Evolutionary conservation across 768 basidiomycete genomes (phyloP).

Genomic region (Gelatoporia subvermispora): DNA sequence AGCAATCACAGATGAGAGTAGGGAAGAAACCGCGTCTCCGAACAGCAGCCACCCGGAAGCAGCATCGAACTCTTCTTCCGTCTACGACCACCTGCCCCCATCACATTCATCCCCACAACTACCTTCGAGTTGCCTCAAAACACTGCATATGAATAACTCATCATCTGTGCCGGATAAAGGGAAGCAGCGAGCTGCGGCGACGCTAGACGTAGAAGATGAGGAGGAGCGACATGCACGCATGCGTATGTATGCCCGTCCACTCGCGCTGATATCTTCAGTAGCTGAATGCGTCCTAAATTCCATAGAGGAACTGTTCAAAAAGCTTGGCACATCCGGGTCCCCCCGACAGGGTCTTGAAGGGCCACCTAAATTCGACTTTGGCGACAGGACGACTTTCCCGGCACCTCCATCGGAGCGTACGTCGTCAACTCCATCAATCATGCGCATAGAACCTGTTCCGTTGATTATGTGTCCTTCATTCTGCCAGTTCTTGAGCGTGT

Average conservation of each 20-base stretch:
- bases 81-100: too few relatives aligned
- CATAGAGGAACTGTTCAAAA: neutral
- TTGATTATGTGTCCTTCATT: neutral
- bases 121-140: too few relatives aligned
- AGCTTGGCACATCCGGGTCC: neutral
- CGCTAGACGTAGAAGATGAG: constrained; percentile 17
- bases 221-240: constrained; percentile 17
- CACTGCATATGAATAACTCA: too few relatives aligned
- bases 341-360: neutral
- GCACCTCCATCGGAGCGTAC: constrained; percentile 47
- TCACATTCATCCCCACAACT: too few relatives aligned
- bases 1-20: too few relatives aligned
- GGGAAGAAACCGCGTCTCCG: too few relatives aligned
- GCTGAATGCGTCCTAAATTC: neutral
- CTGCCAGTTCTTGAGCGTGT: constrained; percentile 59
- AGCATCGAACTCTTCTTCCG: too few relatives aligned
- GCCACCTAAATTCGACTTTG: constrained; percentile 29
- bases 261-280: neutral
- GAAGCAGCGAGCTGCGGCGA: constrained; percentile 2
- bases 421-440: constrained; percentile 18
- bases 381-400: constrained; percentile 26
- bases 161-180: too few relatives aligned
- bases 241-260: constrained; percentile 5
- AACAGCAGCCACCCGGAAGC: too few relatives aligned
- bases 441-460: too few relatives aligned